Conservation (phyloP, 2,329 filamentous ascomycete species). For the Beauveria bassiana region DNA sequence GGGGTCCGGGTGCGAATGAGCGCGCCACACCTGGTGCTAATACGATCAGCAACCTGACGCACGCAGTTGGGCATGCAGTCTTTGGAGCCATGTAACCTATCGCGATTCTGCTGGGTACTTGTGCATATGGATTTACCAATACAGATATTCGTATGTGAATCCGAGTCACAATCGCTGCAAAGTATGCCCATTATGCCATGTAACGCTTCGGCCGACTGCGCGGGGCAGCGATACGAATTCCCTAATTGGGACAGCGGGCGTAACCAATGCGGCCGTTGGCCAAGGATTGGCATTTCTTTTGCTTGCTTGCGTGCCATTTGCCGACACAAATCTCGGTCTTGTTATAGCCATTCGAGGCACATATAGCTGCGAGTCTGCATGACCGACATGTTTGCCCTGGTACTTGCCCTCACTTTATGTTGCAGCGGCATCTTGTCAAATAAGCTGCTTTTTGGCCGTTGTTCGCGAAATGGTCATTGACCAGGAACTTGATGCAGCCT, state of each 20-base stretch:
- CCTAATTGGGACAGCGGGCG: not conserved
- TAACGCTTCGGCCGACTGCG: not conserved
- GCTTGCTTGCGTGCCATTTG: too few relatives aligned
- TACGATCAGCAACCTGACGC: not conserved
- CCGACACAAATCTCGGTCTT: too few relatives aligned
- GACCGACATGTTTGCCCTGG: too few relatives aligned
- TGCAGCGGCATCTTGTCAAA: not conserved
- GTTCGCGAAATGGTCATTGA: too few relatives aligned
- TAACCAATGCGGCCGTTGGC: not conserved
- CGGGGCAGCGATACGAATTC: constrained; percentile 5
- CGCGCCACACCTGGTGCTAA: not conserved
- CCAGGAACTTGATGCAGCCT: too few relatives aligned
- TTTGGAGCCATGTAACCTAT: not conserved
- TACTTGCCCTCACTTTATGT: too few relatives aligned
- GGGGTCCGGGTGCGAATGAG: constrained; percentile 4
- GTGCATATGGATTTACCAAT: not conserved
- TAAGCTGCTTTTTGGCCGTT: not conserved
- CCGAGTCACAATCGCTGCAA: too few relatives aligned
- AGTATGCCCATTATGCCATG: not conserved
- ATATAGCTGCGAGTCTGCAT: too few relatives aligned
- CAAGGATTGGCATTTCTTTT: not conserved
- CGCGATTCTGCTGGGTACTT: too few relatives aligned
- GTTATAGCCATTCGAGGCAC: too few relatives aligned
- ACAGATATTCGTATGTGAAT: not conserved
- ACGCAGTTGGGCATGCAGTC: not conserved